Conservation (phyloP, 192 early-diverging fungal genomes). For the Coemansia sp. region DNA sequence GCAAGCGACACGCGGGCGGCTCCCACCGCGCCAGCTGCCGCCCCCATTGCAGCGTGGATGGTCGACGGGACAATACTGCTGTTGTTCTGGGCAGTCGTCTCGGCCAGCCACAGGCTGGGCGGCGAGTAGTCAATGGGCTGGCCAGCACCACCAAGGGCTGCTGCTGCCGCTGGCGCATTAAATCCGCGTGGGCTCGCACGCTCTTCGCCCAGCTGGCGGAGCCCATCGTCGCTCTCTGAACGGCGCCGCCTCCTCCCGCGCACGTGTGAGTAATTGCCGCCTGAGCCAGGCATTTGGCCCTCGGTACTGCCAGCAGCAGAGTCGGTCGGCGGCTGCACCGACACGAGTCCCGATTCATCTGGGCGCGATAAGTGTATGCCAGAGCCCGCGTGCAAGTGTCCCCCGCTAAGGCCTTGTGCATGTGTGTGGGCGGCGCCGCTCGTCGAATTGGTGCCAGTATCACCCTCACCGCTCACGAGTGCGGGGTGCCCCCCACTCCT, state of each 20-base stretch:
- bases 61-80: constrained; percentile 23
- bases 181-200: constrained; percentile 47
- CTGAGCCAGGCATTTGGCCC: not conserved
- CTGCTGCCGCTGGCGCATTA: not conserved
- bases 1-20: constrained; percentile 32
- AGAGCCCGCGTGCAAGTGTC: too few relatives aligned
- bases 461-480: too few relatives aligned
- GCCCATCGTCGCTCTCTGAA: constrained; percentile 41
- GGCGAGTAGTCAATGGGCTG: constrained; percentile 7
- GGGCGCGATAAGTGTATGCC: too few relatives aligned
- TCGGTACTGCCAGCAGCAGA: not conserved
- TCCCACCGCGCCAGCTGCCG: constrained; percentile 26
- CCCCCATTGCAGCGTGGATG: constrained; percentile 38
- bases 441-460: too few relatives aligned
- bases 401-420: too few relatives aligned
- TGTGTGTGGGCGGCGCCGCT: too few relatives aligned
- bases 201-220: constrained; percentile 44
- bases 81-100: constrained; percentile 6
- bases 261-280: not conserved
- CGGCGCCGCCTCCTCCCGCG: constrained; percentile 34
- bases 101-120: constrained; percentile 40
- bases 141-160: not conserved
- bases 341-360: too few relatives aligned
- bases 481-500: not conserved
- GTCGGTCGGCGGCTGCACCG: not conserved